Base-by-base conservation (phyloP, 2,329 filamentous ascomycete species). In the Colletotrichum sidae region DNA sequence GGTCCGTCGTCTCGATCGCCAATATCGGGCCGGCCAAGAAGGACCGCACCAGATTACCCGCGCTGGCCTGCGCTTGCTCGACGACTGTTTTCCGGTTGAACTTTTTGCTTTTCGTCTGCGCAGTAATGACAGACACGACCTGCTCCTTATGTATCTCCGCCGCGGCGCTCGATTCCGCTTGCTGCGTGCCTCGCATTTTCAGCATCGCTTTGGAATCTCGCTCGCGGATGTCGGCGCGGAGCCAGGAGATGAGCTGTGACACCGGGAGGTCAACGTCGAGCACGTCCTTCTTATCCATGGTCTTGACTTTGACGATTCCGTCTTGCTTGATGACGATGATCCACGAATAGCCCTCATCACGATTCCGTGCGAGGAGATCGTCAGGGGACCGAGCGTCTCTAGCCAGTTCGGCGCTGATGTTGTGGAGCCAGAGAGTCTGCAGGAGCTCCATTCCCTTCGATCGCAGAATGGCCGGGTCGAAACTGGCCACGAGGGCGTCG, bases 401-500 rank as follows among this genome's bases (percentile, higher is more conserved):
- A 6, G 94, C 93, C 37, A 99, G 84, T 79, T 99, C 96, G 6
- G 95, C 93, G 67, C 90, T 95, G 74, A 98, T 92, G 61, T 92
- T 91, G 72, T 93, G 88, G 1, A 88, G 84, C 90, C 96, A 98
- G 4, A 99, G 84, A 34, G 86, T 87, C 62, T 91, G 88, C 8
- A 97, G 81, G 46, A 97, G 84, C 69, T 92, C 90, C 33, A 97
- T 82, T 2, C 94, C 94, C 0, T 86, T 85, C 0, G 90, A 91
- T 44, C 92, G 89, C 11, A 97, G 85, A 4, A 93, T 86, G 4
- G 88, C 85, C 0, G 90, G 81, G 72, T 97, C 94, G 71, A 97
- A 96, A 71, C 93, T 95, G 10, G 94, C 92, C 42, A 99, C 90
- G 3, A 98, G 87, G 12, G 96, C 92, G 75, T 98, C 94, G 73